Evolutionary conservation across 139 green algal genomes (phyloP).

Genomic region (Spirogloea muscicola): DNA sequence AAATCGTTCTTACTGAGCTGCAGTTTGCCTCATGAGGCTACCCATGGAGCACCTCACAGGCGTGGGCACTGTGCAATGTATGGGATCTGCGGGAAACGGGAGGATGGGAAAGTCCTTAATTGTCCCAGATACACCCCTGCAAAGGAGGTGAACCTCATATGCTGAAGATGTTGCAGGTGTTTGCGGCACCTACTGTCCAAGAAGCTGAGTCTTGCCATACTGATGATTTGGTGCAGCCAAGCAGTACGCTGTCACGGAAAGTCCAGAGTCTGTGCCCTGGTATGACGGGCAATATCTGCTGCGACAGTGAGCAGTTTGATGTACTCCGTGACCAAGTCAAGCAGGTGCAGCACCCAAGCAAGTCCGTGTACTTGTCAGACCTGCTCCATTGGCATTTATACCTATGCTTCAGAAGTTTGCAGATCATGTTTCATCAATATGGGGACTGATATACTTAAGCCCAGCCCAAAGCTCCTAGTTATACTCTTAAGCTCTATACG

Average conservation of each 20-base stretch:
- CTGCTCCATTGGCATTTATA: too few species aligned
- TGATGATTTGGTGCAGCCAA: conserved; percentile 4
- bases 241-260: not conserved
- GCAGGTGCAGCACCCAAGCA: conserved; percentile 20
- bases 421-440: too few species aligned
- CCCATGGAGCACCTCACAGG: too few species aligned
- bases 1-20: too few species aligned
- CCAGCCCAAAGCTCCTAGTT: not conserved
- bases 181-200: not conserved
- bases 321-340: conserved; percentile 59
- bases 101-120: conserved; percentile 37
- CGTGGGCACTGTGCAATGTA: conserved; percentile 38
- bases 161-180: not conserved
- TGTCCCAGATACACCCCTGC: conserved; percentile 22
- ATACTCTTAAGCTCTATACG: not conserved
- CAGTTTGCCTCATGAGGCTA: too few species aligned
- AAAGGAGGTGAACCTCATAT: conserved; percentile 14
- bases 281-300: conserved; percentile 67
- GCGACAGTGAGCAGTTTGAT: conserved; percentile 72
- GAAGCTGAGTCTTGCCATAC: not conserved
- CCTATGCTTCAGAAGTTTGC: too few species aligned
- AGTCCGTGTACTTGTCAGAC: too few species aligned
- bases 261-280: conserved; percentile 62
- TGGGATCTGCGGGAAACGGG: conserved; percentile 31
- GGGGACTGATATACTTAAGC: too few species aligned